phyloP scores from a whole-genome alignment of 805 yeast genomes.

The Tetrapisispora pingtungensis region DNA sequence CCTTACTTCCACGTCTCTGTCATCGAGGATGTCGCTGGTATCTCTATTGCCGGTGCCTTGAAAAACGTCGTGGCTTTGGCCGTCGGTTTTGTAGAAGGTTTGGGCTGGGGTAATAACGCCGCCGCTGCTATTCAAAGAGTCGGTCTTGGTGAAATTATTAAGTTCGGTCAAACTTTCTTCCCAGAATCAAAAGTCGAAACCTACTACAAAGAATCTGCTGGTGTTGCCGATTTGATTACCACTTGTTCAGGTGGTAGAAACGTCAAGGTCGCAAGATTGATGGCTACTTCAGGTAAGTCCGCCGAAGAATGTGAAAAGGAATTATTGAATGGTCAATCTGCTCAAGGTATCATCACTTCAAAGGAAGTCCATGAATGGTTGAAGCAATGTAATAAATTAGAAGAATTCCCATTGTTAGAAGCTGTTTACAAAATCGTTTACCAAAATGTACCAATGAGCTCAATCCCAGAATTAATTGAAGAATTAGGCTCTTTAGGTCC shows the following conservation, averaged over 20 bases:
- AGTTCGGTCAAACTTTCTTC: constrained; percentile 75
- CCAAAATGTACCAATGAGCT: constrained; percentile 62
- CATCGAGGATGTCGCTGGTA: constrained; percentile 88
- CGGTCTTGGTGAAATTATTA: constrained; percentile 83
- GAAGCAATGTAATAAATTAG: constrained; percentile 34
- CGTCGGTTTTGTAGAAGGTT: constrained; percentile 95
- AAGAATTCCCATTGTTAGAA: constrained; percentile 63
- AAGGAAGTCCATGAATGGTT: constrained; percentile 85
- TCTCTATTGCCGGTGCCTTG: constrained; percentile 92
- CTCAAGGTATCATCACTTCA: constrained; percentile 89
- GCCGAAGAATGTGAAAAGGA: constrained; percentile 79
- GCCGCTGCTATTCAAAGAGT: constrained; percentile 96
- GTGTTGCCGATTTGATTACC: constrained; percentile 96
- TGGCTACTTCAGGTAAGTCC: constrained; percentile 68
- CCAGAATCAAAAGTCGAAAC: constrained; percentile 66
- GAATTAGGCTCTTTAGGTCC: constrained; percentile 21
- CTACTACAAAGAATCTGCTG: constrained; percentile 88
- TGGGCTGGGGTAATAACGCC: constrained; percentile 99
- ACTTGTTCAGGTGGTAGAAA: constrained; percentile 98
- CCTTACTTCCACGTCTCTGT: constrained; percentile 96
- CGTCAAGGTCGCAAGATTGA: constrained; percentile 77
- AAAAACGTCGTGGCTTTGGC: constrained; percentile 94
- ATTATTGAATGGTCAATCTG: constrained; percentile 88
- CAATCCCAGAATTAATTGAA: constrained; percentile 64
- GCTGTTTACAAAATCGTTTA: constrained; percentile 74